These are phyloP conservation scores for Parastagonospora avenae DNA, from an alignment of 2,329 filamentous ascomycete species.

Conservation along the genomic window DNA sequence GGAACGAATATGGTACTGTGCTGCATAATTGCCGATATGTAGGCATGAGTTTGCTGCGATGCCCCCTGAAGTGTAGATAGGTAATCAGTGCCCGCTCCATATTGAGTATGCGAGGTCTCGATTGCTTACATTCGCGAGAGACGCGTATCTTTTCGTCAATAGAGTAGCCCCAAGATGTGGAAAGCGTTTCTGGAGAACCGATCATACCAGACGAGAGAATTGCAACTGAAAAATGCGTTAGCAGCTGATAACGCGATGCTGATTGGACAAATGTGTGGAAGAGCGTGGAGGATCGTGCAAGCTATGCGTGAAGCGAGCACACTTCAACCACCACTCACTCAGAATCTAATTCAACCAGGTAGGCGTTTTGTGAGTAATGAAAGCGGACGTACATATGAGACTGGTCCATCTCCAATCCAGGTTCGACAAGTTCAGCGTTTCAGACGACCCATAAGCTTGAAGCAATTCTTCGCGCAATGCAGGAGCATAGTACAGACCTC, in stretches of 20 bases:
- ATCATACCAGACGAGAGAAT: conserved; percentile 52
- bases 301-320: background rate
- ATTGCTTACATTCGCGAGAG: conserved; percentile 46
- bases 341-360: background rate
- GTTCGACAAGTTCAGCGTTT: conserved; percentile 45
- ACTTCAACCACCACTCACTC: background rate
- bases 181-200: conserved; percentile 44
- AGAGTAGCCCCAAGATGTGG: conserved; percentile 52
- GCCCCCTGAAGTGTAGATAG: conserved; percentile 31
- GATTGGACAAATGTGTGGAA: background rate
- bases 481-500: conserved; percentile 46
- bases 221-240: conserved; percentile 47
- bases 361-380: background rate
- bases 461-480: conserved; percentile 48
- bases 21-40: conserved; percentile 54
- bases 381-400: conserved; percentile 22
- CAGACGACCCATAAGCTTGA: conserved; percentile 43
- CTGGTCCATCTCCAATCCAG: conserved; percentile 49
- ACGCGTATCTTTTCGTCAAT: conserved; percentile 49
- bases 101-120: background rate
- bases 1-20: conserved; percentile 40
- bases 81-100: background rate
- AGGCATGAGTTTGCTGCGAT: conserved; percentile 53
- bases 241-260: background rate
- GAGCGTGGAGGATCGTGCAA: background rate